Percentiles rank a stretch among this genome's conserved stretches.
phyloP scores from a whole-genome alignment of 371 early-diverging fungal species.

The Fennellomyces sp. region DNA sequence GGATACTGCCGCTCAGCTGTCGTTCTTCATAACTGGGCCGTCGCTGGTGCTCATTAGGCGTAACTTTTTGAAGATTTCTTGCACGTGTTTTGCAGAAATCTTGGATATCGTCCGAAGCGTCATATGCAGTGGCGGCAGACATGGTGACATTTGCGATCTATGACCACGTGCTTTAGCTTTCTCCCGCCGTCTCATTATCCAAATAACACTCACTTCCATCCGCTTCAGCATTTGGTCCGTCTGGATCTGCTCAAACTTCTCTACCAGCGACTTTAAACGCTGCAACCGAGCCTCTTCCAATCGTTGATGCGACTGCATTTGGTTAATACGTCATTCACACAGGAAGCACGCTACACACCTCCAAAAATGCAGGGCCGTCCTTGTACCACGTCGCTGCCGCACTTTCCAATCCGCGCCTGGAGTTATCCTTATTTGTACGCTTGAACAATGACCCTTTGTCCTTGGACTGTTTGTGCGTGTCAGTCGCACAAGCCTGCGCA shows the following conservation, averaged over 20 bases:
- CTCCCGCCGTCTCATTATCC: too few relatives aligned
- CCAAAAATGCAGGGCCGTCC: conserved; percentile 39
- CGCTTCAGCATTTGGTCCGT: conserved; percentile 26
- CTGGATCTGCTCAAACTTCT: conserved; percentile 24
- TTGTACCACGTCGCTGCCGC: conserved; percentile 26
- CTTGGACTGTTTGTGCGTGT: neutral
- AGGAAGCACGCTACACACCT: conserved; percentile 21
- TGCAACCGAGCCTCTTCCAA: conserved; percentile 24
- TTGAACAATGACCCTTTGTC: conserved; percentile 24
- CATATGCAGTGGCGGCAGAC: conserved; percentile 22
- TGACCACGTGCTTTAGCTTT: conserved; percentile 2
- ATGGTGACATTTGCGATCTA: conserved; percentile 27
- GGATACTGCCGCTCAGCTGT: conserved; percentile 2
- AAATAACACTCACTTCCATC: conserved; percentile 15
- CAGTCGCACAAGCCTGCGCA: neutral
- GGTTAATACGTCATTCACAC: neutral
- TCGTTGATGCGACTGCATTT: conserved; percentile 11
- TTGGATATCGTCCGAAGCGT: conserved; percentile 17
- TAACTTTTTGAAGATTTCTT: neutral
- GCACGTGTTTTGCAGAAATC: conserved; percentile 17
- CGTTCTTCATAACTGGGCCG: conserved; percentile 6
- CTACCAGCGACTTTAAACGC: conserved; percentile 17
- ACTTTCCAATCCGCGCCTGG: conserved; percentile 17
- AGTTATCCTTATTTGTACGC: conserved; percentile 11
- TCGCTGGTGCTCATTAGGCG: conserved; percentile 4